These are phyloP conservation scores for Bruguiera parviflora DNA, from an alignment of 345 rosid genomes.

Conservation along the genomic window DNA sequence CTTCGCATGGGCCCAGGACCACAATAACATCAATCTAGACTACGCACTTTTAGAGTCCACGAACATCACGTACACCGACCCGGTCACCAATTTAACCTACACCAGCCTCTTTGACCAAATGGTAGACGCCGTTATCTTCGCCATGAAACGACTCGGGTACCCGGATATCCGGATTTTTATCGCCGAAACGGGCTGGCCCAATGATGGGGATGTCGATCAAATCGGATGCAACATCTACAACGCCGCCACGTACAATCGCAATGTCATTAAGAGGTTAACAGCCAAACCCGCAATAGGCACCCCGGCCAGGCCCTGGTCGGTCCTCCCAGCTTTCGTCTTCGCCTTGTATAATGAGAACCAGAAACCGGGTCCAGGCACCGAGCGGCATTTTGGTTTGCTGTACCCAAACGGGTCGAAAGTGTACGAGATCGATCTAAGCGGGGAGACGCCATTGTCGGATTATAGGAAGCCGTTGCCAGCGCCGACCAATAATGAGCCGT, in stretches of 20 bases:
- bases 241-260: conserved; percentile 88
- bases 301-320: conserved; percentile 74
- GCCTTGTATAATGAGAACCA: conserved; percentile 81
- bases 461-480: conserved; percentile 48
- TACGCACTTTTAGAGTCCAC: conserved; percentile 61
- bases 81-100: conserved; percentile 59
- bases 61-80: conserved; percentile 59
- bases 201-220: conserved; percentile 78
- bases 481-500: conserved; percentile 68
- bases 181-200: conserved; percentile 99
- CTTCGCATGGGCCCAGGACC: conserved; percentile 68
- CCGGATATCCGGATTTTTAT: conserved; percentile 68
- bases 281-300: conserved; percentile 67
- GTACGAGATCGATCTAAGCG: conserved; percentile 65
- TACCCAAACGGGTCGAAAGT: conserved; percentile 64
- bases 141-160: conserved; percentile 71
- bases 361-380: conserved; percentile 88
- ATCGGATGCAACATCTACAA: conserved; percentile 81
- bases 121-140: conserved; percentile 73
- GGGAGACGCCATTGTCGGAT: conserved; percentile 41
- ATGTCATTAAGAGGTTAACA: conserved; percentile 53
- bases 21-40: conserved; percentile 48
- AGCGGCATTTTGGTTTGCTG: conserved; percentile 81
- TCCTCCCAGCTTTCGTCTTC: conserved; percentile 65
- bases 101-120: conserved; percentile 86